Evolutionary conservation across 1,139 yeast genomes (phyloP).

Genomic region (Sugiyamaella japonica): DNA sequence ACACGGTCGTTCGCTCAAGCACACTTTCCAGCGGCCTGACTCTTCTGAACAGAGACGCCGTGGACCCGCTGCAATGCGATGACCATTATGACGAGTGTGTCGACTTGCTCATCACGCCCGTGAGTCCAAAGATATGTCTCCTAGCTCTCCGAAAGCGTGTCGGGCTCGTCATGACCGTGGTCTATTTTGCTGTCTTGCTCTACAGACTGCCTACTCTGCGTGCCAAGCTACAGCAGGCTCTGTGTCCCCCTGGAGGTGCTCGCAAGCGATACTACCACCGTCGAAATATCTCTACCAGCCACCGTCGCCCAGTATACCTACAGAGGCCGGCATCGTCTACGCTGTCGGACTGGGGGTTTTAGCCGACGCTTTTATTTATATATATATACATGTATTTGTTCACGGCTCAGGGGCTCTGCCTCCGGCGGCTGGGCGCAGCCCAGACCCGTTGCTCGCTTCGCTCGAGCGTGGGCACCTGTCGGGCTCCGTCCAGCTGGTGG

Average conservation of each 20-base stretch:
- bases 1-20: constrained; percentile 6
- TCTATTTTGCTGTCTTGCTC: constrained; percentile 18
- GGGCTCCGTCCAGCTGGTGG: no score
- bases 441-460: background rate
- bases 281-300: constrained; percentile 2
- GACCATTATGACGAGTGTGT: constrained; percentile 19
- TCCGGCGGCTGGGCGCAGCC: constrained; percentile 6
- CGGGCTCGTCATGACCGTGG: constrained; percentile 14
- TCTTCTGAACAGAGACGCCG: background rate
- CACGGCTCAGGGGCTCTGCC: background rate
- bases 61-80: background rate
- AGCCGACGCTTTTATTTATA: background rate
- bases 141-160: constrained; percentile 7
- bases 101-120: constrained; percentile 14
- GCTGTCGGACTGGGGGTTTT: constrained; percentile 22
- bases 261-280: constrained; percentile 11
- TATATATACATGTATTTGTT: constrained; percentile 4
- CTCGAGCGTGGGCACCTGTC: no score
- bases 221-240: constrained; percentile 1
- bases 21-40: constrained; percentile 13
- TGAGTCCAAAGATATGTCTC: constrained; percentile 1
- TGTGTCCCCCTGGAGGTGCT: constrained; percentile 7
- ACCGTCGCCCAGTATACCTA: constrained; percentile 7
- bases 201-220: constrained; percentile 4
- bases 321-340: background rate